Evolutionary conservation across 768 basidiomycete genomes (phyloP).

Genomic region (Phylloporus sp.): DNA sequence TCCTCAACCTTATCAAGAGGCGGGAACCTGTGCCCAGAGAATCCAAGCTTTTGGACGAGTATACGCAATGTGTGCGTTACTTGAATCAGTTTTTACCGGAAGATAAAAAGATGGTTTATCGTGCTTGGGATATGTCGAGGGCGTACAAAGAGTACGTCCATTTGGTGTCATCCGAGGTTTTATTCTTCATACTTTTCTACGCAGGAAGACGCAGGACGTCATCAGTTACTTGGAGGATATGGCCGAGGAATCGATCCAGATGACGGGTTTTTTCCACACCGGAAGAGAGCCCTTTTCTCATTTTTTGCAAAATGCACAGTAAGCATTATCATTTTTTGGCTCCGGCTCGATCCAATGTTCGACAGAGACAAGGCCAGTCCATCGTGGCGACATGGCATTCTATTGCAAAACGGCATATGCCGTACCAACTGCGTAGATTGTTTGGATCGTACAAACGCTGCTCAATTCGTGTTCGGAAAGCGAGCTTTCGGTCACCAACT

Average conservation of each 20-base stretch:
- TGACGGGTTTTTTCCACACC: slow-evolving; percentile 94
- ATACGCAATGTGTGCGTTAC: slow-evolving; percentile 87
- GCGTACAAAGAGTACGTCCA: slow-evolving; percentile 85
- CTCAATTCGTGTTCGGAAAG: slow-evolving; percentile 96
- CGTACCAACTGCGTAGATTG: slow-evolving; percentile 98
- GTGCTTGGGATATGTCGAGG: slow-evolving; percentile 94
- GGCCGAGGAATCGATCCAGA: slow-evolving; percentile 88
- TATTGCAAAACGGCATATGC: slow-evolving; percentile 88
- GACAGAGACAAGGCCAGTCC: slow-evolving; percentile 30
- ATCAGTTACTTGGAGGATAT: slow-evolving; percentile 93
- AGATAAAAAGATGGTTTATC: slow-evolving; percentile 83
- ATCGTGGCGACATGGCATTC: slow-evolving; percentile 61
- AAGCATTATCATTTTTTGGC: slow-evolving; percentile 3
- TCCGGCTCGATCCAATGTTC: not conserved
- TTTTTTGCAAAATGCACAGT: slow-evolving; percentile 45
- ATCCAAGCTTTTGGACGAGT: slow-evolving; percentile 85
- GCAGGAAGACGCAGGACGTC: slow-evolving; percentile 90
- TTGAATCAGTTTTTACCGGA: slow-evolving; percentile 92
- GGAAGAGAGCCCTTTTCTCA: slow-evolving; percentile 84
- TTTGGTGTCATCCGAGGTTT: not conserved
- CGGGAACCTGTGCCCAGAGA: slow-evolving; percentile 78
- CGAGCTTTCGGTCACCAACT: slow-evolving; percentile 92
- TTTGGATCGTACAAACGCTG: slow-evolving; percentile 92
- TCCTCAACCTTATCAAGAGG: slow-evolving; percentile 92
- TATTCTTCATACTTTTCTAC: not conserved